These are phyloP conservation scores for Candida adriatica DNA, from an alignment of 805 yeast genomes.

Conservation along the genomic window DNA sequence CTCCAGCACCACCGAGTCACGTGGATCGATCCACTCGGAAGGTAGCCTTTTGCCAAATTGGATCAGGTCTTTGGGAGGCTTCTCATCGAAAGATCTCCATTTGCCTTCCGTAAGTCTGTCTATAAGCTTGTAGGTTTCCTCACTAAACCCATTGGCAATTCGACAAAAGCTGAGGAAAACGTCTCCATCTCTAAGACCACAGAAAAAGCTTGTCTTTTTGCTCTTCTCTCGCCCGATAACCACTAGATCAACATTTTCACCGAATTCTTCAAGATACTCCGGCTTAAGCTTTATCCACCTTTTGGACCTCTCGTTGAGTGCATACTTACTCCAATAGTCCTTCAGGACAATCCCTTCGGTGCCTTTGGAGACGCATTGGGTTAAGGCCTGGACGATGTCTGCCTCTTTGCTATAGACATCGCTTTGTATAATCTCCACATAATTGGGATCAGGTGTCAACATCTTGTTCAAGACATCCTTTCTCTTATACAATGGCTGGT, in stretches of 20 bases:
- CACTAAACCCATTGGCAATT: slow-evolving; percentile 79
- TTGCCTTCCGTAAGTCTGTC: slow-evolving; percentile 48
- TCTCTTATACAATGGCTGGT: slow-evolving; percentile 47
- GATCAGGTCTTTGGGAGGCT: slow-evolving; percentile 36
- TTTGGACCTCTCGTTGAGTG: slow-evolving; percentile 50
- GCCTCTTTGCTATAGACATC: slow-evolving; percentile 34
- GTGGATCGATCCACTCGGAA: slow-evolving; percentile 73
- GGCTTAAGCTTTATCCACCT: slow-evolving; percentile 92
- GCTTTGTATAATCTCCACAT: slow-evolving; percentile 43
- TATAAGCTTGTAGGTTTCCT: slow-evolving; percentile 53
- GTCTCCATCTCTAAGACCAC: slow-evolving; percentile 54
- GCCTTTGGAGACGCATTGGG: slow-evolving; percentile 48
- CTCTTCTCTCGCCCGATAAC: slow-evolving; percentile 77
- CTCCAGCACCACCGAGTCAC: slow-evolving; percentile 70
- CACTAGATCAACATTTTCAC: slow-evolving; percentile 75
- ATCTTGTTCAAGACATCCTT: slow-evolving; percentile 42
- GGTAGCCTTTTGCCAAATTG: slow-evolving; percentile 60
- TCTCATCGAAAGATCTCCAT: slow-evolving; percentile 44
- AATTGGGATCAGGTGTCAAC: slow-evolving; percentile 30
- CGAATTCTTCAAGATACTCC: slow-evolving; percentile 78
- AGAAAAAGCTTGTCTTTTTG: slow-evolving; percentile 58
- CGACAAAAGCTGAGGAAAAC: slow-evolving; percentile 62
- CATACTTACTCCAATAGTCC: slow-evolving; percentile 49
- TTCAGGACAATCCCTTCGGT: slow-evolving; percentile 85
- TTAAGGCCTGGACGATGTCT: slow-evolving; percentile 52